Evolutionary conservation across 2,329 filamentous ascomycete genomes (phyloP).

Genomic region (Diaporthe aspalathi): DNA sequence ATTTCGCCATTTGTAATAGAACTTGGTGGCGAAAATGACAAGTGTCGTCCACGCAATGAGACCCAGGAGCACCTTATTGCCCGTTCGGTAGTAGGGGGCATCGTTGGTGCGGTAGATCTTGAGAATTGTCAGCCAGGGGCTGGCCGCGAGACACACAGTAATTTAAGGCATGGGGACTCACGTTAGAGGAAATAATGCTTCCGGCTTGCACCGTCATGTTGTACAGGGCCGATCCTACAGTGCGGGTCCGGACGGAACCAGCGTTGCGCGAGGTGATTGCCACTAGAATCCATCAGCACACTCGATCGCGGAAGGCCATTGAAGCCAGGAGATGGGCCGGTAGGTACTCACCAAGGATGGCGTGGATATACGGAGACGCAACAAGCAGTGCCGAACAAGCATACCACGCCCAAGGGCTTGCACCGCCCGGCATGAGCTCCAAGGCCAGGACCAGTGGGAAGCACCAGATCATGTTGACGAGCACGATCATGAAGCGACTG

Average conservation of each 20-base stretch:
- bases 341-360: slow-evolving; percentile 46
- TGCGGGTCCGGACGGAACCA: slow-evolving; percentile 70
- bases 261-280: slow-evolving; percentile 72
- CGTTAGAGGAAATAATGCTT: slow-evolving; percentile 56
- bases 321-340: neutral
- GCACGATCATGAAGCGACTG: slow-evolving; percentile 54
- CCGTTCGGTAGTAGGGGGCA: slow-evolving; percentile 57
- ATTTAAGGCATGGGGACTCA: slow-evolving; percentile 35
- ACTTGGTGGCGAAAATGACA: slow-evolving; percentile 46
- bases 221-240: slow-evolving; percentile 70
- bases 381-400: slow-evolving; percentile 57
- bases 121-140: neutral
- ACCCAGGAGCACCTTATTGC: slow-evolving; percentile 55
- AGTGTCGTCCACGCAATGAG: slow-evolving; percentile 52
- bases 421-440: slow-evolving; percentile 49
- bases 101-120: slow-evolving; percentile 54
- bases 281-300: slow-evolving; percentile 51
- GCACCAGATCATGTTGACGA: slow-evolving; percentile 61
- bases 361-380: slow-evolving; percentile 59
- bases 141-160: too few species aligned
- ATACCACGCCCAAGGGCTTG: slow-evolving; percentile 58
- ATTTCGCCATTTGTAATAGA: slow-evolving; percentile 49
- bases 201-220: slow-evolving; percentile 65
- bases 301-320: neutral
- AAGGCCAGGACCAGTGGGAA: slow-evolving; percentile 63